These are phyloP conservation scores for Skeletonema menzelii DNA, from an alignment of 108 stramenopile species.

Conservation along the genomic window DNA sequence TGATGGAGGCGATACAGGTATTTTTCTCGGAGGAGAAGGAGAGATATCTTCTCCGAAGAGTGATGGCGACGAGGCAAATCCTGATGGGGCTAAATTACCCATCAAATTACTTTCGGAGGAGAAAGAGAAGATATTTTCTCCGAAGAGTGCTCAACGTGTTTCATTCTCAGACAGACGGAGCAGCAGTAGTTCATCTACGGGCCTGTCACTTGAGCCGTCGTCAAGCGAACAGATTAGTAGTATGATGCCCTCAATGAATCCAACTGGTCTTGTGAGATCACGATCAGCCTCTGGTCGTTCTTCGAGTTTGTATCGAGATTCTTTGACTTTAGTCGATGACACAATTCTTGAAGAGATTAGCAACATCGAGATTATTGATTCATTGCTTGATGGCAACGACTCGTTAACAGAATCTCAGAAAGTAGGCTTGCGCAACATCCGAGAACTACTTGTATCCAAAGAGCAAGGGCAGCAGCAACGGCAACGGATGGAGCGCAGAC, in stretches of 20 bases:
- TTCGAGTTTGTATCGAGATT: not conserved
- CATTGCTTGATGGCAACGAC: constrained; percentile 2
- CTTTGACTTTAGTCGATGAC: not conserved
- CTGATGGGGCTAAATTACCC: too few relatives aligned
- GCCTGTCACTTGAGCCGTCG: not conserved
- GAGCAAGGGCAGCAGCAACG: not conserved
- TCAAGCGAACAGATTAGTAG: not conserved
- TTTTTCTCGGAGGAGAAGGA: not conserved
- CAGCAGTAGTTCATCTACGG: not conserved
- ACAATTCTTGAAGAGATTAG: not conserved
- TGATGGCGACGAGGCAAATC: too few relatives aligned
- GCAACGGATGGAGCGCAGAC: constrained; percentile 17
- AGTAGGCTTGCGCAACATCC: constrained; percentile 8
- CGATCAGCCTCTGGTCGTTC: not conserved
- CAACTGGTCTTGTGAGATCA: not conserved
- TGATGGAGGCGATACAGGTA: not conserved
- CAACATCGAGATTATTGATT: constrained; percentile 20
- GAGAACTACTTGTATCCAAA: constrained; percentile 4
- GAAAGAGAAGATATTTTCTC: not conserved
- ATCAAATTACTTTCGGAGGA: not conserved
- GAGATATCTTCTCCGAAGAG: too few relatives aligned
- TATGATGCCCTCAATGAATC: not conserved
- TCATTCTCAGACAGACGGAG: not conserved
- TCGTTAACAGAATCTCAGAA: constrained; percentile 18
- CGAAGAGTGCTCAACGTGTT: not conserved